Evolutionary conservation across 2,329 filamentous ascomycete genomes (phyloP).

Genomic region (Colletotrichum liaoningense): DNA sequence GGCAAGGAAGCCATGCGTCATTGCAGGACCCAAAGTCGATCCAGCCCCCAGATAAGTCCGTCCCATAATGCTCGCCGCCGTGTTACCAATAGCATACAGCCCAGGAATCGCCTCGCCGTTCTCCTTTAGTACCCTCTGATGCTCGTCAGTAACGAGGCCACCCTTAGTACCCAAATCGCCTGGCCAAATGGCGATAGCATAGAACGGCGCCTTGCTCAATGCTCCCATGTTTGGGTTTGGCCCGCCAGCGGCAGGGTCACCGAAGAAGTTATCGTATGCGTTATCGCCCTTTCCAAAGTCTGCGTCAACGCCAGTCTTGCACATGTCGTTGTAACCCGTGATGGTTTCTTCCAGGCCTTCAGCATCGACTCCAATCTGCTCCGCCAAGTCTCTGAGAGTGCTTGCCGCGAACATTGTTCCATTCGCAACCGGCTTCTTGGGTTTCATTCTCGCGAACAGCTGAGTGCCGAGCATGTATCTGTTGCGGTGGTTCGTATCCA

Average conservation of each 20-base stretch:
- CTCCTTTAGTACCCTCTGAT: conserved; percentile 41
- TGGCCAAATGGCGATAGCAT: conserved; percentile 47
- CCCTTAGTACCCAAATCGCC: conserved; percentile 52
- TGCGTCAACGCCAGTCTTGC: conserved; percentile 42
- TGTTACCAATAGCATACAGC: conserved; percentile 49
- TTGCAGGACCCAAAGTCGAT: conserved; percentile 47
- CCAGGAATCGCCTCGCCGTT: conserved; percentile 40
- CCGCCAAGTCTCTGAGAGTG: conserved; percentile 42
- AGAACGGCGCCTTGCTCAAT: conserved; percentile 41
- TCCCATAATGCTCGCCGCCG: conserved; percentile 48
- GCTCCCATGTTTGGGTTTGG: conserved; percentile 27
- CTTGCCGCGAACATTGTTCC: conserved; percentile 41
- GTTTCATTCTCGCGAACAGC: conserved; percentile 17
- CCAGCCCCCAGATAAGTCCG: conserved; percentile 48
- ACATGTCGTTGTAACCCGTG: conserved; percentile 44
- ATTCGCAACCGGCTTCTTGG: conserved; percentile 36
- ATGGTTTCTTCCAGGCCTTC: conserved; percentile 41
- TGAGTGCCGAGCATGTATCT: conserved; percentile 41
- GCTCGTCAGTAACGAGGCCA: conserved; percentile 48
- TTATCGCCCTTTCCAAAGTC: conserved; percentile 48
- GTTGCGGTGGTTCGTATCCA: conserved; percentile 46
- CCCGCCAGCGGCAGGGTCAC: conserved; percentile 38
- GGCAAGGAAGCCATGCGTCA: conserved; percentile 49
- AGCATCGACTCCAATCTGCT: conserved; percentile 39
- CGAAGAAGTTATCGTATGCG: conserved; percentile 46